Conservation (phyloP, 1,139 yeast species). For the Candida anutae region DNA sequence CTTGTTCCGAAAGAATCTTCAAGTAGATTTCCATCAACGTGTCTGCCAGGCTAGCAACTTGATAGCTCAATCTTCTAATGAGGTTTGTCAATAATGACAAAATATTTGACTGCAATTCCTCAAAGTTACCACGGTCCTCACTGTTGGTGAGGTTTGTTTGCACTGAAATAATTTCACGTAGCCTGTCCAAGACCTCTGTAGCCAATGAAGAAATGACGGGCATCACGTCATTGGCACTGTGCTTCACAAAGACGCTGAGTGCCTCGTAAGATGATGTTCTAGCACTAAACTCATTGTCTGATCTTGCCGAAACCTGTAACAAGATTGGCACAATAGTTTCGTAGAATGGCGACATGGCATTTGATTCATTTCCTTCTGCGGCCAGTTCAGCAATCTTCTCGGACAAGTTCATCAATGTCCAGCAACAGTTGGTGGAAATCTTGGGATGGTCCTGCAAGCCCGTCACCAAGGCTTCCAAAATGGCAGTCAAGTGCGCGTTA, state of each 20-base stretch:
- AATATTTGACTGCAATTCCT: slow-evolving; percentile 83
- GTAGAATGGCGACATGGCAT: slow-evolving; percentile 71
- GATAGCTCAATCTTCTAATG: slow-evolving; percentile 71
- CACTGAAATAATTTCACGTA: slow-evolving; percentile 56
- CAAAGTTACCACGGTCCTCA: slow-evolving; percentile 72
- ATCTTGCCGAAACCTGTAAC: slow-evolving; percentile 57
- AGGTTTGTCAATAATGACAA: slow-evolving; percentile 82
- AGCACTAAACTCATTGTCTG: slow-evolving; percentile 80
- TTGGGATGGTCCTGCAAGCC: slow-evolving; percentile 89
- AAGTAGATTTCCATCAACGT: slow-evolving; percentile 77
- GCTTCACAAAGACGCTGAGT: slow-evolving; percentile 70
- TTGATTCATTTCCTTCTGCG: slow-evolving; percentile 33
- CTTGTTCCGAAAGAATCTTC: slow-evolving; percentile 53
- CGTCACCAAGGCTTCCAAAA: slow-evolving; percentile 61
- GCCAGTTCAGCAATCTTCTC: slow-evolving; percentile 73
- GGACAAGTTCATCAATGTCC: slow-evolving; percentile 88
- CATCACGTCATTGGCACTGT: slow-evolving; percentile 65
- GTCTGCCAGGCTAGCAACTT: slow-evolving; percentile 67
- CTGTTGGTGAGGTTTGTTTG: slow-evolving; percentile 46
- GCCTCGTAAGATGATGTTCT: slow-evolving; percentile 97
- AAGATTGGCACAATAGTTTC: slow-evolving; percentile 61
- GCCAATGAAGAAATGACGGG: slow-evolving; percentile 67
- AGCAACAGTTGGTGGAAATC: slow-evolving; percentile 91
- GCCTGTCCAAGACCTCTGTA: slow-evolving; percentile 60
- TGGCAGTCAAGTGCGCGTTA: slow-evolving; percentile 54